Percentiles rank a stretch among this genome's conserved stretches.
phyloP scores from a whole-genome alignment of 192 early-diverging fungal genomes.

The Phycomyces nitens region DNA sequence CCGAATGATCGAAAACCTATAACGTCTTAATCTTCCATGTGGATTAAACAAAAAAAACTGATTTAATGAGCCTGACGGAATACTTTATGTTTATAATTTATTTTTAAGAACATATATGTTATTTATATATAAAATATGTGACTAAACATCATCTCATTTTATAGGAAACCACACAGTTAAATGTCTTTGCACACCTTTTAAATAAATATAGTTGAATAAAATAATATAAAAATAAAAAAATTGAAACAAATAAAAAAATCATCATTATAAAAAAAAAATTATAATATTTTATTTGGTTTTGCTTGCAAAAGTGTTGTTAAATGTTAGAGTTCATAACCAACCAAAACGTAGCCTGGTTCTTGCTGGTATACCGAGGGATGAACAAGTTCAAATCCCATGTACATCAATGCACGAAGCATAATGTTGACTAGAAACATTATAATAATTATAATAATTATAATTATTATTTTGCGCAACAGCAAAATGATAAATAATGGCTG shows the following conservation, averaged over 20 bases:
- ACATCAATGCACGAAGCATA: slow-evolving; percentile 60
- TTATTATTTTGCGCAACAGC: neutral
- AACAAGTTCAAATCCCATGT: slow-evolving; percentile 61
- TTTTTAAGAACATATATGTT: too few species aligned
- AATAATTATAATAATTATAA: too few species aligned
- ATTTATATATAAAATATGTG: too few species aligned
- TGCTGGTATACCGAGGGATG: slow-evolving; percentile 55
- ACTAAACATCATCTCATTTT: too few species aligned
- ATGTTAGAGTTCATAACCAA: slow-evolving; percentile 59
- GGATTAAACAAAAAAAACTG: slow-evolving; percentile 3
- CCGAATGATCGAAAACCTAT: slow-evolving; percentile 4
- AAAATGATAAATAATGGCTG: too few species aligned
- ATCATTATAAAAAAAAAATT: too few species aligned
- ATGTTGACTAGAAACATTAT: slow-evolving; percentile 17
- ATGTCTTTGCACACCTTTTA: too few species aligned
- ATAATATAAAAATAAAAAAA: neutral
- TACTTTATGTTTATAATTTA: neutral
- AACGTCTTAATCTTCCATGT: slow-evolving; percentile 1
- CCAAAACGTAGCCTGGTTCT: slow-evolving; percentile 45
- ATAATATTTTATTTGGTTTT: too few species aligned
- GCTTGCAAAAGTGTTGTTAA: too few species aligned
- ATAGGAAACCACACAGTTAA: too few species aligned
- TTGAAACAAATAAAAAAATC: neutral
- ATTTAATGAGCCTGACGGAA: slow-evolving; percentile 5
- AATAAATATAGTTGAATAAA: too few species aligned